Base-by-base conservation (phyloP, 1,139 yeast genomes). In the Nadsonia starkeyi-henricii region DNA sequence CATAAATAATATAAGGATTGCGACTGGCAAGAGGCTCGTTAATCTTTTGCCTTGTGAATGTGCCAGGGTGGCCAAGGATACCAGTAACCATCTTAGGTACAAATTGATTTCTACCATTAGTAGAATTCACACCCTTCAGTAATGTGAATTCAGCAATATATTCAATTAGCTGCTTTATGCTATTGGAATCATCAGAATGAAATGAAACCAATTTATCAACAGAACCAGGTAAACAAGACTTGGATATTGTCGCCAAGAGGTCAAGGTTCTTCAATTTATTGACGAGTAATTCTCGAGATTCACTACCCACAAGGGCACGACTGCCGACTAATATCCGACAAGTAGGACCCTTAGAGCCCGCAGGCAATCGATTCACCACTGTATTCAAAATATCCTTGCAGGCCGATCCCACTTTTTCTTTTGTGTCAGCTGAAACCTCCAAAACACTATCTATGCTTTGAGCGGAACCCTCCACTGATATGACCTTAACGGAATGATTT, bases 21-120 rank as follows among this genome's bases (percentile, higher is more conserved):
- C 48, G 36, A 1, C 53, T 49, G 3, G 53, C 57, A 20, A 54
- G 49, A 23, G 53, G 47, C n/a, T 52, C 53, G 37, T 58, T 58
- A 26, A 55, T 50, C 46, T 48, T 47, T 44, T 58, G 62, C 20
- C 60, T 46, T 42, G 52, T 53, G 53, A 59, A 59, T 12, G 59
- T 56, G 17, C 53, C 58, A 8, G 63, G 62, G 28, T 55, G 60
- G 2, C 63, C 63, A 37, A 57, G 56, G 4, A 54, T 48, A 2
- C 63, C 63, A 1, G 57, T 52, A 3, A 58, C 49, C 9, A 56
- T 48, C 18, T 45, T 43, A 8, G 63, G 61, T 3, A 41, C 46
- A 41, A 55, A 59, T 13, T 51, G 48, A 13, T 45, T 45, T 1
- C 42, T 42, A 19, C 33, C 37, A n/a, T 43, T 20, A 43, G 41